phyloP scores from a whole-genome alignment of 805 yeast genomes.

The Kodamaea kaohsiungensis region DNA sequence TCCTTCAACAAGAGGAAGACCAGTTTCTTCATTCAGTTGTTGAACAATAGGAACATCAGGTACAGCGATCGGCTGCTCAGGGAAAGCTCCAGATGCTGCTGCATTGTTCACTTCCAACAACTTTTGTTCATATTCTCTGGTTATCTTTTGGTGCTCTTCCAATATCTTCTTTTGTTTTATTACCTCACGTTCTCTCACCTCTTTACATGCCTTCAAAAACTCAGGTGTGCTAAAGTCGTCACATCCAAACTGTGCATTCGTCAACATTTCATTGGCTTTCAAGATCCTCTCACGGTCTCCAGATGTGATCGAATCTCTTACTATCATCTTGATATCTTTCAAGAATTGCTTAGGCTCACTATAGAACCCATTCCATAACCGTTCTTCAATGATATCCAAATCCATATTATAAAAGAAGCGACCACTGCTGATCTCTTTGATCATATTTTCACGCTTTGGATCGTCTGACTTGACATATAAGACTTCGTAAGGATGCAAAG shows the following conservation, averaged over 20 bases:
- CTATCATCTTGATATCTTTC: slow-evolving; percentile 81
- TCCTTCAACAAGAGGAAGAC: not conserved
- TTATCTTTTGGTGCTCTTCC: slow-evolving; percentile 33
- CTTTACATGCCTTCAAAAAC: slow-evolving; percentile 74
- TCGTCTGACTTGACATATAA: slow-evolving; percentile 48
- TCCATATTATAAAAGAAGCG: slow-evolving; percentile 83
- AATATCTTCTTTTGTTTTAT: slow-evolving; percentile 48
- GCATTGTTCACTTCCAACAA: slow-evolving; percentile 11
- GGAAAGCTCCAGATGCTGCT: slow-evolving; percentile 5
- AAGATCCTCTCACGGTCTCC: slow-evolving; percentile 83
- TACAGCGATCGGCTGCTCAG: not conserved
- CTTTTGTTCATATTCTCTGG: slow-evolving; percentile 25
- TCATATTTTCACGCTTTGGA: slow-evolving; percentile 60
- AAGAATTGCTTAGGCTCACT: slow-evolving; percentile 90
- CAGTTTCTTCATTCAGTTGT: not conserved
- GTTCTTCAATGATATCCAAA: slow-evolving; percentile 87
- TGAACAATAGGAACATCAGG: not conserved
- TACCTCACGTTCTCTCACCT: slow-evolving; percentile 65
- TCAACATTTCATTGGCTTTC: slow-evolving; percentile 91
- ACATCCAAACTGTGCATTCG: slow-evolving; percentile 92
- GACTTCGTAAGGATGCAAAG: slow-evolving; percentile 37
- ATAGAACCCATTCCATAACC: slow-evolving; percentile 96
- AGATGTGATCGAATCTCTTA: slow-evolving; percentile 67
- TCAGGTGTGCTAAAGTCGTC: slow-evolving; percentile 82
- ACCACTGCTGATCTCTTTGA: slow-evolving; percentile 77